Base-by-base conservation (phyloP, 2,329 filamentous ascomycete genomes). In the Cyphellophora europaea region DNA sequence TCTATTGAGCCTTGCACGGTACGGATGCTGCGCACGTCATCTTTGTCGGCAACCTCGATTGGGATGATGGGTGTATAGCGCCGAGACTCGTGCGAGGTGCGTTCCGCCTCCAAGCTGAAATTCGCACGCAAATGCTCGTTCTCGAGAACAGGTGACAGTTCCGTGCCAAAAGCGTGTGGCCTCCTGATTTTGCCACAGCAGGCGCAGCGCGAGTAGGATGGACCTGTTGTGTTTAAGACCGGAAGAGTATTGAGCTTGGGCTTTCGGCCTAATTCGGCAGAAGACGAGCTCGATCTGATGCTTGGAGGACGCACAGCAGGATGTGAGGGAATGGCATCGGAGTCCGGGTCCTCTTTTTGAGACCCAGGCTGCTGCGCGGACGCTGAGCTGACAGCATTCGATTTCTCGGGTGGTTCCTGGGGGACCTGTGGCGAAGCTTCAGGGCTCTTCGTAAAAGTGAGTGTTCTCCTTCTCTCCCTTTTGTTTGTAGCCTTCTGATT, bases 61-160 rank as follows among this genome's bases (percentile, higher is more conserved):
- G 47, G 47, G 8, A 45, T 43, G 28, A 48, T 48, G 5, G 45
- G 47, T 12, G 30, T 44, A 28, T 40, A 48, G 19, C 42, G 42
- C 33, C 39, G 37, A 30, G 33, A 43, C 5, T 32, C 34, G 11
- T 46, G 42, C 11, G 45, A 43, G 5, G 31, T 27, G 16, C 41
- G 30, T 19, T 49, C 41, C 8, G 41, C 37, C 27, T 49, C 45
- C 27, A 47, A 49, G 34, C 43, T 44, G 35, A 47, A 48, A 30
- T 49, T 49, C 11, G 45, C 43, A 19, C 43, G 32, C 13, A 47
- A 18, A 21, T 49, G 37, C 23, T 49, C 47, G 27, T 49, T 49
- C 31, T 49, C 47, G 21, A 46, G 18, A 10, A 49, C 47, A 16
- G 47, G 47, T 25, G 42, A 48, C 4, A 49, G 41, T 15, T 43